phyloP scores from a whole-genome alignment of 106 monocot species.

The Dendrobium huoshanense region DNA sequence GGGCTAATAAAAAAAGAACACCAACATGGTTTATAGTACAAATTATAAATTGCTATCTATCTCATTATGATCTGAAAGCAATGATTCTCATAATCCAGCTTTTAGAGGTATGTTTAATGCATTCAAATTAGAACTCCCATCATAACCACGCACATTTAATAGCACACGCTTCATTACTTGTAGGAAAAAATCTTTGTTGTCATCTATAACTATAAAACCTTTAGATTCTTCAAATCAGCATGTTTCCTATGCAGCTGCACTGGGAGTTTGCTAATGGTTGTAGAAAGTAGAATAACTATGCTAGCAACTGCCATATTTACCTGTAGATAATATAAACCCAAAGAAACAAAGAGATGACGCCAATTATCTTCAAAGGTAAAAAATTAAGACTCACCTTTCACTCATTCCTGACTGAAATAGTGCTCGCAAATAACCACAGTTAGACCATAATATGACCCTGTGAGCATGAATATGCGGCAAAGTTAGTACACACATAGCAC shows the following conservation, averaged over 20 bases:
- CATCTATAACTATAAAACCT: background rate
- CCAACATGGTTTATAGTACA: background rate
- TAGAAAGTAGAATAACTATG: background rate
- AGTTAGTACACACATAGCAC: conserved; percentile 36
- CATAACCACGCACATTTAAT: background rate
- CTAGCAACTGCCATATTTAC: background rate
- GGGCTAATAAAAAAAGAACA: background rate
- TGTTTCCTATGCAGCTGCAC: background rate
- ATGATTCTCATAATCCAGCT: background rate
- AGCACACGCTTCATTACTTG: background rate
- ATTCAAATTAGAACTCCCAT: background rate
- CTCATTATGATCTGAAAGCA: background rate
- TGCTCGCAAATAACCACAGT: conserved; percentile 59
- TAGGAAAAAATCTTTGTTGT: background rate
- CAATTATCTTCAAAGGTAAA: background rate
- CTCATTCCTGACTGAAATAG: conserved; percentile 81
- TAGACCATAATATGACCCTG: conserved; percentile 55
- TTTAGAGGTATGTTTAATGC: background rate
- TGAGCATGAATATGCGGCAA: conserved; percentile 68
- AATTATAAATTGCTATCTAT: background rate
- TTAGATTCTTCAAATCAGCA: conserved; percentile 1
- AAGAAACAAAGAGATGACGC: background rate
- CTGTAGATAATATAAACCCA: conserved; percentile 1
- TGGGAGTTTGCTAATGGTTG: background rate
- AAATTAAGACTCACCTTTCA: conserved; percentile 49